phyloP scores from a whole-genome alignment of 352 stramenopile genomes.

The Phytophthora sansomeana region DNA sequence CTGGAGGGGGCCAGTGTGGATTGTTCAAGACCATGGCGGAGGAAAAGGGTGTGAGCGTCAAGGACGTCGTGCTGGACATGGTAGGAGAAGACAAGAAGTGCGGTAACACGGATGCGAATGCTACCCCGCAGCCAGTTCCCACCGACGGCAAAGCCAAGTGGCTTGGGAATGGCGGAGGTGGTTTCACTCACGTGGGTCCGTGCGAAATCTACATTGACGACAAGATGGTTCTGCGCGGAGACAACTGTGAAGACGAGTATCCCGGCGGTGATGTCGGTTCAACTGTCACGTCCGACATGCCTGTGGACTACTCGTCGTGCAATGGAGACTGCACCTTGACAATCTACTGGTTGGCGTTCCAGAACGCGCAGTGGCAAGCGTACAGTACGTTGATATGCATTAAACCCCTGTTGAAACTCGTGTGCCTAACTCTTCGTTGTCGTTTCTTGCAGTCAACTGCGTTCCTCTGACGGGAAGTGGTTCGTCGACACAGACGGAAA shows the following conservation, averaged over 20 bases:
- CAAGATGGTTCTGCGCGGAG: slow-evolving; percentile 39
- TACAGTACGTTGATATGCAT: slow-evolving; percentile 44
- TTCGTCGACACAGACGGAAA: not conserved
- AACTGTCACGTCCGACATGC: slow-evolving; percentile 30
- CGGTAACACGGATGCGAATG: slow-evolving; percentile 35
- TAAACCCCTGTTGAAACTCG: too few relatives aligned
- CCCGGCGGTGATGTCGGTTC: slow-evolving; percentile 24
- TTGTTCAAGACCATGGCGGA: slow-evolving; percentile 29
- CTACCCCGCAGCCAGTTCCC: slow-evolving; percentile 29
- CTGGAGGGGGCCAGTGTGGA: slow-evolving; percentile 25
- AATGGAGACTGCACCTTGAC: slow-evolving; percentile 46
- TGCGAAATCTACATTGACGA: slow-evolving; percentile 60
- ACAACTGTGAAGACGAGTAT: slow-evolving; percentile 51
- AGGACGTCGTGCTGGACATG: slow-evolving; percentile 40
- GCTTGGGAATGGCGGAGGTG: slow-evolving; percentile 33
- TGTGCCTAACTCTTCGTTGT: too few relatives aligned
- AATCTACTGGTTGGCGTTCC: slow-evolving; percentile 58
- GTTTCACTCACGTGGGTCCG: slow-evolving; percentile 40
- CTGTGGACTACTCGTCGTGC: too few relatives aligned
- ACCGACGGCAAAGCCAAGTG: slow-evolving; percentile 36
- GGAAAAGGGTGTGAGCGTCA: slow-evolving; percentile 30
- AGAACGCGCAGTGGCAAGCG: slow-evolving; percentile 49
- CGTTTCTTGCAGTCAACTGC: slow-evolving; percentile 38
- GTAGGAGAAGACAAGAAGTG: slow-evolving; percentile 25
- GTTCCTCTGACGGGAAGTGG: slow-evolving; percentile 29